Conservation (phyloP, 495 filamentous ascomycete genomes). For the Cercophora sp. region DNA sequence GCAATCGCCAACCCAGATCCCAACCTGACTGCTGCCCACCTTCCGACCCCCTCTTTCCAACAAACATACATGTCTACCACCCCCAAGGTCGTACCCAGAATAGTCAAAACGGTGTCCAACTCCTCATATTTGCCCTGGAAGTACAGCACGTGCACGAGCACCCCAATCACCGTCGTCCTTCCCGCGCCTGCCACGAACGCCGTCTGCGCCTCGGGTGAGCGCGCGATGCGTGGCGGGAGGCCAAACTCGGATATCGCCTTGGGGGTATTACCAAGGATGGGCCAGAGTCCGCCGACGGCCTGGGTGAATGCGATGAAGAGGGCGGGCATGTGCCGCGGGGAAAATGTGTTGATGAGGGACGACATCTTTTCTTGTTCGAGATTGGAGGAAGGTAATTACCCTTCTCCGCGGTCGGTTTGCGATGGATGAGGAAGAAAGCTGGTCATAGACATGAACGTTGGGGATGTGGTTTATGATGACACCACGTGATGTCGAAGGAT, state of each 20-base stretch:
- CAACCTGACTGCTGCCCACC: neutral
- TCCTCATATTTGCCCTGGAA: neutral
- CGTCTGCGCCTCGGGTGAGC: neutral
- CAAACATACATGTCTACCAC: neutral
- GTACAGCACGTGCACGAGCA: neutral
- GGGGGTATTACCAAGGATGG: constrained; percentile 1
- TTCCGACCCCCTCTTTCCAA: neutral
- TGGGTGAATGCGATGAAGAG: constrained; percentile 5
- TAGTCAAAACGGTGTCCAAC: neutral
- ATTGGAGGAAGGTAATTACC: no score
- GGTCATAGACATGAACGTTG: no score
- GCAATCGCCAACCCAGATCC: neutral
- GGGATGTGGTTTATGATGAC: no score
- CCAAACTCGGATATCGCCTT: constrained; percentile 5
- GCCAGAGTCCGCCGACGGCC: constrained; percentile 5
- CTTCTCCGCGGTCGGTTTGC: no score
- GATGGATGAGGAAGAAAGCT: no score
- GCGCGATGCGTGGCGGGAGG: neutral
- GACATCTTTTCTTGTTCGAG: no score
- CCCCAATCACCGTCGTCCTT: neutral
- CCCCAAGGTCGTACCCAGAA: neutral
- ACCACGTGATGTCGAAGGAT: no score
- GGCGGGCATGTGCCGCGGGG: constrained; percentile 6
- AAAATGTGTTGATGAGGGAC: neutral
- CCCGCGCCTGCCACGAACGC: neutral